Evolutionary conservation across 768 basidiomycete species (phyloP).

Genomic region (Leccinum broughii): DNA sequence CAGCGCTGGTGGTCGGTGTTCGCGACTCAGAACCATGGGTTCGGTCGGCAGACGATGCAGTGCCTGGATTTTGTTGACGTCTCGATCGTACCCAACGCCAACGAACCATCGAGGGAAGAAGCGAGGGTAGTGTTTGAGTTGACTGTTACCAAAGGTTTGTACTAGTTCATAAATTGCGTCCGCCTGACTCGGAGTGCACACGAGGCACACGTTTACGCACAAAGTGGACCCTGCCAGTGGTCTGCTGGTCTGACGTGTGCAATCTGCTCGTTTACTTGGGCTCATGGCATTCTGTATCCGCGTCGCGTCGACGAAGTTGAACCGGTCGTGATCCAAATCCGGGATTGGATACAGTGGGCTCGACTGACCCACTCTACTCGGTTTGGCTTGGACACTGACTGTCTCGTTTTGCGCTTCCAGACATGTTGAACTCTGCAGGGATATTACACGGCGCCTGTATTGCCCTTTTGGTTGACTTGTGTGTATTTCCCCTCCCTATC

Average conservation of each 20-base stretch:
- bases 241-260: too few relatives aligned
- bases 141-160: slow-evolving; percentile 46
- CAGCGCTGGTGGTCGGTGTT: slow-evolving; percentile 22
- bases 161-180: not conserved
- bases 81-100: slow-evolving; percentile 37
- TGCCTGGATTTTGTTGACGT: slow-evolving; percentile 36
- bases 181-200: too few relatives aligned
- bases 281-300: too few relatives aligned
- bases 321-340: too few relatives aligned
- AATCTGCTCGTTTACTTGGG: too few relatives aligned
- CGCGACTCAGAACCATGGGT: slow-evolving; percentile 10
- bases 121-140: slow-evolving; percentile 43
- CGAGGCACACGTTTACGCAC: too few relatives aligned
- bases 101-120: slow-evolving; percentile 38
- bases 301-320: too few relatives aligned
- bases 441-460: slow-evolving; percentile 44
- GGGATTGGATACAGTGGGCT: too few relatives aligned
- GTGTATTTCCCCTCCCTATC: not conserved
- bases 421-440: slow-evolving; percentile 43
- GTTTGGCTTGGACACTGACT: too few relatives aligned
- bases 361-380: too few relatives aligned
- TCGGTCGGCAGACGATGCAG: slow-evolving; percentile 15
- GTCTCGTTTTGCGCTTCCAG: slow-evolving; percentile 25
- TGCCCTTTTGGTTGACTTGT: slow-evolving; percentile 50
- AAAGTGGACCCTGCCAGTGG: too few relatives aligned